Conservation (phyloP, 345 rosid species). For the Cardiospermum halicacabum region DNA sequence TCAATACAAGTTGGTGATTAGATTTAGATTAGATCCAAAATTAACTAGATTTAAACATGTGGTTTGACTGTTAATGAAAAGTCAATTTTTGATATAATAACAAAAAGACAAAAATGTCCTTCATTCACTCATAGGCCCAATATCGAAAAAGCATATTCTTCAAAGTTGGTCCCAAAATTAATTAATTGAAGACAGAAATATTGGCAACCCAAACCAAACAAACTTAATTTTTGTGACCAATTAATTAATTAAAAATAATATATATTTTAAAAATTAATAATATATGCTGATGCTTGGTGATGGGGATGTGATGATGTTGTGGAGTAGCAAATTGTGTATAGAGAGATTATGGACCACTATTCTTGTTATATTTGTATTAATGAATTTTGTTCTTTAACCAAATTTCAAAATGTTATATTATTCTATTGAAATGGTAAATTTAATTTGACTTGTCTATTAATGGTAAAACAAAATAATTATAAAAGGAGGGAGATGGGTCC, state of each 20-base stretch:
- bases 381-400: slow-evolving; percentile 22
- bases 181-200: slow-evolving; percentile 6
- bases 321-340: slow-evolving; percentile 4
- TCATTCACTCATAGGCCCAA: no score
- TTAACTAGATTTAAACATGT: no score
- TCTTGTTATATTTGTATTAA: slow-evolving; percentile 3
- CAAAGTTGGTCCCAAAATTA: slow-evolving; percentile 24
- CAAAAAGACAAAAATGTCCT: no score
- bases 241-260: no score
- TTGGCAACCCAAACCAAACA: not conserved
- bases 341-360: slow-evolving; percentile 21
- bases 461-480: slow-evolving; percentile 6
- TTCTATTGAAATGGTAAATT: no score
- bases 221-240: no score
- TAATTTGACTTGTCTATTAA: no score
- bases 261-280: no score
- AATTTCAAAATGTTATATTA: not conserved
- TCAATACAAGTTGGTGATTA: no score
- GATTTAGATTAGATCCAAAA: no score
- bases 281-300: not conserved
- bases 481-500: not conserved
- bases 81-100: no score
- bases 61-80: no score
- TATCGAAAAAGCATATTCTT: slow-evolving; percentile 16
- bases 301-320: slow-evolving; percentile 23